These are phyloP conservation scores for Mortierella hygrophila DNA, from an alignment of 192 early-diverging fungal species.

Conservation along the genomic window DNA sequence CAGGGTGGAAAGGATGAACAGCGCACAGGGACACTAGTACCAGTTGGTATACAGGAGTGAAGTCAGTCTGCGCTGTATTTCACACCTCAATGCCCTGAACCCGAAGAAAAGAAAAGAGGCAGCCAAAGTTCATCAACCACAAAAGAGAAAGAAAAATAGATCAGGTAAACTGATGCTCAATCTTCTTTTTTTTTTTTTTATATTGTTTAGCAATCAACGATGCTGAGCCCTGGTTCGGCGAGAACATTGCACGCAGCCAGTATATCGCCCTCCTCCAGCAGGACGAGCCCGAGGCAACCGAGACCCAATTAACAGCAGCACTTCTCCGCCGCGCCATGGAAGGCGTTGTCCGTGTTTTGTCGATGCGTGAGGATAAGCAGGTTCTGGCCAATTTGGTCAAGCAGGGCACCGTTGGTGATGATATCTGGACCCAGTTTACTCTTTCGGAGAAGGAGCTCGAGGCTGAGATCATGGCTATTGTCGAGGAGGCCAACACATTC, in stretches of 20 bases:
- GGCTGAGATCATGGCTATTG: slow-evolving; percentile 85
- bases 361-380: slow-evolving; percentile 87
- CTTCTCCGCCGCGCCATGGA: slow-evolving; percentile 89
- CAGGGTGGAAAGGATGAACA: neutral
- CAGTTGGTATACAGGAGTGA: neutral
- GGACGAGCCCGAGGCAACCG: slow-evolving; percentile 69
- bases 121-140: neutral
- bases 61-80: neutral
- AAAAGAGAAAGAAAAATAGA: neutral
- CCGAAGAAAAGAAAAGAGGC: neutral
- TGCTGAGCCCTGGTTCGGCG: slow-evolving; percentile 79
- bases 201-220: slow-evolving; percentile 44
- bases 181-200: neutral
- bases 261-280: slow-evolving; percentile 77
- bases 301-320: slow-evolving; percentile 76
- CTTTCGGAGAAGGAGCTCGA: slow-evolving; percentile 87
- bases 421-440: slow-evolving; percentile 82
- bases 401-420: slow-evolving; percentile 88
- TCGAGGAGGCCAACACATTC: slow-evolving; percentile 88
- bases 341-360: slow-evolving; percentile 80
- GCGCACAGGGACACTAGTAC: neutral
- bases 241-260: slow-evolving; percentile 73
- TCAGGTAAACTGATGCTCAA: neutral
- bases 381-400: slow-evolving; percentile 82
- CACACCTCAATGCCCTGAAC: neutral